A percentile compares a stretch with the other conserved stretches of the same genome.
Evolutionary conservation across 257 asterid species (phyloP).

Genomic region (Ocimum tenuiflorum): DNA sequence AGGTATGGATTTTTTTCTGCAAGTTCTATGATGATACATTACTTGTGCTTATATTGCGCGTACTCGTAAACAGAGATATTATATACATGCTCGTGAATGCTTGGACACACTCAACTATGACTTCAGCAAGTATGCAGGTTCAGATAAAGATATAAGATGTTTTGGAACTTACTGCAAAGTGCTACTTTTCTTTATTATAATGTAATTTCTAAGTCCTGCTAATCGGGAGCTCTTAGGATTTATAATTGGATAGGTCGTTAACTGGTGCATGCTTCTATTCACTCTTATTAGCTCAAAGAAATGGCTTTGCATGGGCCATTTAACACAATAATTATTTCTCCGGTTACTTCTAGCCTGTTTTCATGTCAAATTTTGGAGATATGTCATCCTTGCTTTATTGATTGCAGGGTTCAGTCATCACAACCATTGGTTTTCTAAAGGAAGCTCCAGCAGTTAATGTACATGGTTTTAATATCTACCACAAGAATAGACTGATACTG

Average conservation of each 20-base stretch:
- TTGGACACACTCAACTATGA: background rate
- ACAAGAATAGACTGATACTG: conserved; percentile 87
- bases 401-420: conserved; percentile 57
- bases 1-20: conserved; percentile 26
- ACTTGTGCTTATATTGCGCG: background rate
- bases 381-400: conserved; percentile 18
- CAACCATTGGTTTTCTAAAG: conserved; percentile 82
- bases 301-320: background rate
- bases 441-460: conserved; percentile 79
- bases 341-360: conserved; percentile 11
- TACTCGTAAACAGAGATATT: background rate
- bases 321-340: background rate
- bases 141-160: background rate
- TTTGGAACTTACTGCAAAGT: background rate
- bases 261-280: too few relatives aligned
- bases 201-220: background rate
- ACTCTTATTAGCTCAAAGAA: background rate
- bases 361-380: conserved; percentile 12
- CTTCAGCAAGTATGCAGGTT: background rate
- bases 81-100: conserved; percentile 1
- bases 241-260: too few relatives aligned
- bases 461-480: conserved; percentile 95
- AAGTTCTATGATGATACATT: background rate
- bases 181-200: background rate
- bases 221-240: too few relatives aligned